These are phyloP conservation scores for Penicillium flavigenum DNA, from an alignment of 495 filamentous ascomycete genomes.

Conservation along the genomic window DNA sequence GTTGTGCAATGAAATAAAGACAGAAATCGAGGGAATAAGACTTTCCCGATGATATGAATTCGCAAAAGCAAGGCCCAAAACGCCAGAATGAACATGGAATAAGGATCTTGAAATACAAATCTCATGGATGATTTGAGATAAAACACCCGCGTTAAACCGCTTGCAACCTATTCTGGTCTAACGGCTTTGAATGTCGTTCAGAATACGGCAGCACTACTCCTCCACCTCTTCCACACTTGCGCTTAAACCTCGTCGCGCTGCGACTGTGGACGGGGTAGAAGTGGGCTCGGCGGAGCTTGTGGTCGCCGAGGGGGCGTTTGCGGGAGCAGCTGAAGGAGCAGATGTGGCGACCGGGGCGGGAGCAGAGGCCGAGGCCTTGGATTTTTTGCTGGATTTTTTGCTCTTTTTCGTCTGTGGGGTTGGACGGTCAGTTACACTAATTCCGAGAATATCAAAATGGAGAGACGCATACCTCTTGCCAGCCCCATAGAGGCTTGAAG, in stretches of 20 bases:
- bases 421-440: conserved; percentile 1
- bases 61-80: background rate
- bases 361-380: conserved; percentile 51
- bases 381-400: conserved; percentile 70
- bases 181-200: conserved; percentile 1
- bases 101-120: background rate
- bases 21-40: background rate
- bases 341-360: conserved; percentile 35
- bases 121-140: background rate
- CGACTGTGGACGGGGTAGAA: conserved; percentile 39
- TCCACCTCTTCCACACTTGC: conserved; percentile 67
- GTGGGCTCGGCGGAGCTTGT: conserved; percentile 57
- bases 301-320: conserved; percentile 51
- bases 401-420: conserved; percentile 43
- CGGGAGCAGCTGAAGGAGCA: conserved; percentile 42
- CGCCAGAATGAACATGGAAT: conserved; percentile 5
- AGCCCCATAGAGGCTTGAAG: conserved; percentile 95
- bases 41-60: conserved; percentile 2
- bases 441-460: background rate
- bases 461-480: conserved; percentile 77
- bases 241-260: conserved; percentile 52
- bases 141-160: background rate
- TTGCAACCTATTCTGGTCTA: conserved; percentile 1
- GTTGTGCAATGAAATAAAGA: background rate
- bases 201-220: conserved; percentile 48